Percentiles rank a stretch among this genome's conserved stretches.
Conservation (phyloP, 1,284 basidiomycete species). For the Austropuccinia psidii region DNA sequence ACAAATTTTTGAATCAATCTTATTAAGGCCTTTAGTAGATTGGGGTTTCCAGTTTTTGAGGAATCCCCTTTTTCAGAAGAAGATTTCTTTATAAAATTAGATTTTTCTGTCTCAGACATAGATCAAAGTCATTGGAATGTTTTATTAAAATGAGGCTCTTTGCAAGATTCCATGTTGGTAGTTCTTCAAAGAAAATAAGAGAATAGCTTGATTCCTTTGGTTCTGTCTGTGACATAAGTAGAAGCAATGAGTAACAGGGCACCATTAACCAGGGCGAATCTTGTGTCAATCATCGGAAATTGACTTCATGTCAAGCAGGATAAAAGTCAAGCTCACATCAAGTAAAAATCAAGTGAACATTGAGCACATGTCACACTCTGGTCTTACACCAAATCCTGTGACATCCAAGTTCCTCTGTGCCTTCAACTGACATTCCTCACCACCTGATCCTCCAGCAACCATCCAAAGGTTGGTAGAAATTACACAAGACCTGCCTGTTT, state of each 20-base stretch:
- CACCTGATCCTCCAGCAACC: too few species aligned
- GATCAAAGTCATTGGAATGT: slow-evolving; percentile 22
- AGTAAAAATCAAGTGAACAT: too few species aligned
- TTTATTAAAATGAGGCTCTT: slow-evolving; percentile 13
- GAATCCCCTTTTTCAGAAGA: slow-evolving; percentile 6
- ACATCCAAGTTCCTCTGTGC: too few species aligned
- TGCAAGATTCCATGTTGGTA: slow-evolving; percentile 9
- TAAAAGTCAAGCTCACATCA: too few species aligned
- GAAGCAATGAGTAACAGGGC: slow-evolving; percentile 11
- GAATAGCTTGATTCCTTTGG: slow-evolving; percentile 22
- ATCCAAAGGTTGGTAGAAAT: too few species aligned
- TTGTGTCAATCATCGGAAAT: too few species aligned
- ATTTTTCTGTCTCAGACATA: slow-evolving; percentile 17
- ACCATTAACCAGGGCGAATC: too few species aligned
- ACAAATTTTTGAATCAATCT: slow-evolving; percentile 30
- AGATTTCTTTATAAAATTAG: slow-evolving; percentile 2
- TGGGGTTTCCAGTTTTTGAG: neutral
- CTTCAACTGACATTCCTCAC: too few species aligned
- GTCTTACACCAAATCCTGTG: too few species aligned
- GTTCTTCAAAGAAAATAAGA: slow-evolving; percentile 17
- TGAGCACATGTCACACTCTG: too few species aligned
- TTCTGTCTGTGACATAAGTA: slow-evolving; percentile 21
- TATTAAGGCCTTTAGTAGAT: neutral
- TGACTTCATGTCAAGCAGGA: too few species aligned
- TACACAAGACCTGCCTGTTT: too few species aligned